Conservation (phyloP, 2,329 filamentous ascomycete species). For the Cytospora mali region DNA sequence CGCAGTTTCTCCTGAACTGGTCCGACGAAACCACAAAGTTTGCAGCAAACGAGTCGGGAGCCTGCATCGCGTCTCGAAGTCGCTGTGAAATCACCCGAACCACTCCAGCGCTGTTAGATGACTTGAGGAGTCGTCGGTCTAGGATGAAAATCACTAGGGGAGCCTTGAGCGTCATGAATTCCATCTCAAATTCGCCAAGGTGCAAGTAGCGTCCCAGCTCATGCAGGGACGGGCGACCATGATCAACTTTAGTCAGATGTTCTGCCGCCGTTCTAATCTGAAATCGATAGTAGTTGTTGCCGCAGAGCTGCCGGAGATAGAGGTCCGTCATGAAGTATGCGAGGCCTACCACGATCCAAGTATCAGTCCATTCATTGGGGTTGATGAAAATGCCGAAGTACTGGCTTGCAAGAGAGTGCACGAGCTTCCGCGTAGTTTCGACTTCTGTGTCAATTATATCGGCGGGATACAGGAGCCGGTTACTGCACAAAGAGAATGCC, state of each 20-base stretch:
- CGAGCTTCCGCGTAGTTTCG: conserved; percentile 76
- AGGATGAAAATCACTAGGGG: conserved; percentile 91
- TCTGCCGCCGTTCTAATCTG: conserved; percentile 86
- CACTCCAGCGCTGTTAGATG: conserved; percentile 80
- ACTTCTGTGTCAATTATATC: conserved; percentile 85
- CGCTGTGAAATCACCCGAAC: conserved; percentile 84
- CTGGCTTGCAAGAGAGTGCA: conserved; percentile 84
- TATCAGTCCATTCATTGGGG: conserved; percentile 76
- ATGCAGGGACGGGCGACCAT: conserved; percentile 78
- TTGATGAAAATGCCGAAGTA: conserved; percentile 95
- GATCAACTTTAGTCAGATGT: conserved; percentile 77
- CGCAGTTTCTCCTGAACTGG: conserved; percentile 79
- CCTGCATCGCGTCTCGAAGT: conserved; percentile 79
- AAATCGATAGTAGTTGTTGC: conserved; percentile 93
- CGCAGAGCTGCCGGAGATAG: conserved; percentile 87
- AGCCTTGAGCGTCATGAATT: conserved; percentile 90
- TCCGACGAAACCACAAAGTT: conserved; percentile 64
- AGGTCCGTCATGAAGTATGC: conserved; percentile 94
- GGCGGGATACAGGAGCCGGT: conserved; percentile 79
- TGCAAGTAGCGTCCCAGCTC: conserved; percentile 77
- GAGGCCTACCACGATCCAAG: conserved; percentile 87
- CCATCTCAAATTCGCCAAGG: conserved; percentile 80
- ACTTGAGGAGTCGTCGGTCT: conserved; percentile 87
- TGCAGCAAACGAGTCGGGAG: conserved; percentile 34
- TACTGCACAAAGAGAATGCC: conserved; percentile 86